Evolutionary conservation across 768 basidiomycete genomes (phyloP).

Genomic region (Saitozyma sp.): DNA sequence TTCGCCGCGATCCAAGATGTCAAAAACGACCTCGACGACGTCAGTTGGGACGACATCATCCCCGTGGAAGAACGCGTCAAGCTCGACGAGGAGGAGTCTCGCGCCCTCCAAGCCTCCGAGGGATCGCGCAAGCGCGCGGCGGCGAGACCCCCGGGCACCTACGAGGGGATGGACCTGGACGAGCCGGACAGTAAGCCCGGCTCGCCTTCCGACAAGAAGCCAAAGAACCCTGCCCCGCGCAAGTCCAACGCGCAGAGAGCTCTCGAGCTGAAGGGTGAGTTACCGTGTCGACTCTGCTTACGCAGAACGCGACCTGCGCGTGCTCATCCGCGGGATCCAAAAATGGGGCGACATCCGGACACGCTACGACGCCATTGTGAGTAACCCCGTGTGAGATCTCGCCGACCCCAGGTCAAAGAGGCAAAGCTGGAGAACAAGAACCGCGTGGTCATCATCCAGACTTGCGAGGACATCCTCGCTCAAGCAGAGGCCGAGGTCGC

Average conservation of each 20-base stretch:
- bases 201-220: constrained; percentile 65
- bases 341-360: constrained; percentile 96
- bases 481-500: constrained; percentile 79
- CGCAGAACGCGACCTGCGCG: constrained; percentile 89
- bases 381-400: constrained; percentile 45
- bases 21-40: constrained; percentile 80
- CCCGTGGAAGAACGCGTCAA: constrained; percentile 85
- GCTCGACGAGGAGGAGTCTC: constrained; percentile 77
- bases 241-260: constrained; percentile 92
- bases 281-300: neutral
- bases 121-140: constrained; percentile 76
- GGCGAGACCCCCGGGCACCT: constrained; percentile 65
- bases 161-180: constrained; percentile 79
- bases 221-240: constrained; percentile 59
- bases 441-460: constrained; percentile 82
- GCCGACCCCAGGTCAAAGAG: constrained; percentile 68
- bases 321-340: constrained; percentile 88
- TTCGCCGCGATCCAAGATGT: constrained; percentile 96
- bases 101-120: constrained; percentile 64
- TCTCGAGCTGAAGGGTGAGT: constrained; percentile 77
- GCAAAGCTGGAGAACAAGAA: constrained; percentile 92
- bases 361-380: constrained; percentile 89
- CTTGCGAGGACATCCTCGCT: constrained; percentile 88
- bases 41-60: constrained; percentile 97
- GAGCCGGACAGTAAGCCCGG: constrained; percentile 57